Base-by-base conservation (phyloP, 345 rosid genomes). In the Murraya paniculata region DNA sequence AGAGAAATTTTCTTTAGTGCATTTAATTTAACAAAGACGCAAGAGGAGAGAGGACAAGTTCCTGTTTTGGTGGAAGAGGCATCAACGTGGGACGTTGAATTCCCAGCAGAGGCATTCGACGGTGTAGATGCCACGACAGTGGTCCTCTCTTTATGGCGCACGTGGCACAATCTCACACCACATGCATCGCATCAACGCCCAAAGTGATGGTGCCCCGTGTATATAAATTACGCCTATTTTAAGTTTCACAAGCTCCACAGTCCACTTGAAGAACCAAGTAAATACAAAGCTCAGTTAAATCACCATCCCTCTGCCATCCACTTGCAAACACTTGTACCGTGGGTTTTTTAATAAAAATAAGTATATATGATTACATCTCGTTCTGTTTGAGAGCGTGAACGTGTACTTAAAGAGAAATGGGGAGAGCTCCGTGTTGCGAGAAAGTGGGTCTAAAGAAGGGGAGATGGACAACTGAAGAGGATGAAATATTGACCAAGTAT, bases 341-440 rank as follows among this genome's bases (percentile, higher is more conserved):
- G 57, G 6, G 16, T 45, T 11, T 3, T 2, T 41, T 41, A 41
- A 41, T 10, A 10, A 10, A 41, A 50, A 18, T 50, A 50, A 14
- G 16, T 50, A 50, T 16, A 16, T 50, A 14, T 5, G 5, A 5
- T 16, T 35, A 21, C 21, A 9, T 30, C 4, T 21, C 11, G 10
- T 59, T 28, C 57, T 35, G 33, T 38, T 7, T 48, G 65, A 14
- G 22, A 13, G 64, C n/a, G 35, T 53, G 55, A 8, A 70, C 24
- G 48, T 4, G 68, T 33, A 1, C 9, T 6, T 25, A 11, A 11
- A 13, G 60, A 55, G 74, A 24, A 73, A 91, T 91, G 95, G 95
- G 95, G 35, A 87, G 95, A 72, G 90, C 95, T 1, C 93, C 93
- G 39, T 91, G 95, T 38, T 91, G 95, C 65, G 88, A 91, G 67